Base-by-base conservation (phyloP, 371 early-diverging fungal species). In the Mortierella polycephala region DNA sequence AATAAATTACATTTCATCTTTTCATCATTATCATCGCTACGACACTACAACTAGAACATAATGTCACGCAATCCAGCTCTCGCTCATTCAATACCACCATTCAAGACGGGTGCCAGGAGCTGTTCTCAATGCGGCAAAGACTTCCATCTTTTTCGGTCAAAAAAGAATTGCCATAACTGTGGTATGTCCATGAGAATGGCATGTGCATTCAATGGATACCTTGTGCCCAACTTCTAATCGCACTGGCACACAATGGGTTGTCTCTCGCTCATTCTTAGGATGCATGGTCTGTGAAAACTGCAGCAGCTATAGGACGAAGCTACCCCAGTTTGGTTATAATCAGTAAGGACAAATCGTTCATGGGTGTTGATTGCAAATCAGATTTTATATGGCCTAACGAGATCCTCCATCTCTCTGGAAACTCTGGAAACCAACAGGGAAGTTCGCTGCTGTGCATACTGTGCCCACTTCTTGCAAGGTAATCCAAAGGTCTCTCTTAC, bases 391-490 rank as follows among this genome's bases (percentile, higher is more conserved):
- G 47, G n/a, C 5, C 20, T 14, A 16, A 18, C 12, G 44, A 45
- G 39, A 44, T 1, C 39, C 12, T 30, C 30, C 39, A 44, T 8
- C 7, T 60, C 14, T 18, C 5, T n/a, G 14, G 50, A 40, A 40
- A 3, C 14, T 18, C 5, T n/a, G 14, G 50, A 40, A 40, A 3
- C 47, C 18, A 41, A 20, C 62, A 76, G 72, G 9, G 73, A 79
- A 20, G 79, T 79, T 20, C 73, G 79, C 37, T 72, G 72, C 18
- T 79, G 79, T 42, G 37, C 55, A 1, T 65, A 79, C 56, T 79
- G 79, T 49, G 79, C 72, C 46, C 79, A 79, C 30, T 79, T 79
- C 49, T 53, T 79, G n/a, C 64, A 64, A 49, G 62, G 79, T 79
- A 69, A 20, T 30, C 30, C 30, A 30, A 30, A 30, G 30, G 30